Conservation (phyloP, 2,329 filamentous ascomycete genomes). For the Ploettnerulaceae sp. region DNA sequence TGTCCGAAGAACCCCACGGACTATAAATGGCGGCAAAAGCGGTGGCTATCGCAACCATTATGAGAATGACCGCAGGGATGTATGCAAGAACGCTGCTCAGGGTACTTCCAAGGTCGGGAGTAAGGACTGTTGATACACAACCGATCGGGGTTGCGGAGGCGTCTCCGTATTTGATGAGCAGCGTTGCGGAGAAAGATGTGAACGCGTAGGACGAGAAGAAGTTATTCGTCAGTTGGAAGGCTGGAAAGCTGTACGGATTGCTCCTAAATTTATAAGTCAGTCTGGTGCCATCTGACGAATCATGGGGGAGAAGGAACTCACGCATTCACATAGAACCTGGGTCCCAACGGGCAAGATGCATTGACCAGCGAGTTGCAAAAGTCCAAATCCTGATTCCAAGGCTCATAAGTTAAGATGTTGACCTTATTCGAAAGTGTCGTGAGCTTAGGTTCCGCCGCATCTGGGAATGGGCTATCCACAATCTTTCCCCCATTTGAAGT, state of each 20-base stretch:
- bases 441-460: slow-evolving; percentile 44
- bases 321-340: slow-evolving; percentile 59
- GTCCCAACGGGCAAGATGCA: slow-evolving; percentile 67
- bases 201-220: slow-evolving; percentile 84
- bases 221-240: slow-evolving; percentile 68
- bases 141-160: slow-evolving; percentile 57
- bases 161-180: slow-evolving; percentile 74
- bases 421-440: slow-evolving; percentile 71
- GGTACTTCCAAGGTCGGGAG: slow-evolving; percentile 70
- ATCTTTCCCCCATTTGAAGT: slow-evolving; percentile 70
- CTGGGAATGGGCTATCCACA: slow-evolving; percentile 50
- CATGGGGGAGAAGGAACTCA: slow-evolving; percentile 31
- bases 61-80: slow-evolving; percentile 71
- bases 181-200: slow-evolving; percentile 68
- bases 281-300: not conserved
- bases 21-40: slow-evolving; percentile 81
- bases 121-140: slow-evolving; percentile 78
- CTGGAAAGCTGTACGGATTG: slow-evolving; percentile 52
- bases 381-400: slow-evolving; percentile 49
- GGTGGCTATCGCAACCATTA: slow-evolving; percentile 77
- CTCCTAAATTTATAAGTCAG: slow-evolving; percentile 29
- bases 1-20: slow-evolving; percentile 86
- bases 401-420: slow-evolving; percentile 72
- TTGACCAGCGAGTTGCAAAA: slow-evolving; percentile 66
- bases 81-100: slow-evolving; percentile 68